Evolutionary conservation across 2,329 filamentous ascomycete genomes (phyloP).

Genomic region (Calonectria hawksworthii): DNA sequence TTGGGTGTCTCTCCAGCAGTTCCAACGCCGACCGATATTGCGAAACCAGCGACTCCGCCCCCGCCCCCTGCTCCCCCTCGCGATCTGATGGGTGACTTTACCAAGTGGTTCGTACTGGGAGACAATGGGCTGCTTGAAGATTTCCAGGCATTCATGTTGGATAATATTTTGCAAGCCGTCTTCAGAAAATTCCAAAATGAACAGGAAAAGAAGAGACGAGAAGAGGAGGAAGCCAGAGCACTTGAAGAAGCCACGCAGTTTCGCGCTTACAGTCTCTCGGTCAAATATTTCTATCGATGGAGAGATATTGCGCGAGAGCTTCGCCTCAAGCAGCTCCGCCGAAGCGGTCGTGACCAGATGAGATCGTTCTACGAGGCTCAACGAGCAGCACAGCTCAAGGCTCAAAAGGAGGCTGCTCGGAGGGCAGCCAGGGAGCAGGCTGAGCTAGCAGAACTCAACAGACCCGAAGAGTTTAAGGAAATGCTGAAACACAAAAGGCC

Average conservation of each 20-base stretch:
- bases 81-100: slow-evolving; percentile 64
- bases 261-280: slow-evolving; percentile 61
- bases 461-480: slow-evolving; percentile 52
- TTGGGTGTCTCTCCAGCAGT: slow-evolving; percentile 6
- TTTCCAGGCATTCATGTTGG: slow-evolving; percentile 61
- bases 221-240: slow-evolving; percentile 63
- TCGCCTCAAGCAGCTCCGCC: slow-evolving; percentile 64
- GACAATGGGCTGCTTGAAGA: slow-evolving; percentile 68
- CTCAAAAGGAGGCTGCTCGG: slow-evolving; percentile 52
- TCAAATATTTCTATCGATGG: slow-evolving; percentile 72
- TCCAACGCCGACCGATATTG: slow-evolving; percentile 14
- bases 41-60: slow-evolving; percentile 22
- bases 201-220: slow-evolving; percentile 56
- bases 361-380: slow-evolving; percentile 60
- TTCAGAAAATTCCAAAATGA: slow-evolving; percentile 58
- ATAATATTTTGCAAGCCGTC: slow-evolving; percentile 58
- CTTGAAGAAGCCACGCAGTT: slow-evolving; percentile 63
- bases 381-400: slow-evolving; percentile 48
- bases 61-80: slow-evolving; percentile 41
- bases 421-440: slow-evolving; percentile 43
- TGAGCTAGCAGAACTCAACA: slow-evolving; percentile 47
- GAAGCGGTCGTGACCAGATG: slow-evolving; percentile 65
- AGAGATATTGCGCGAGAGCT: slow-evolving; percentile 62
- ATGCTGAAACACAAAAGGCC: slow-evolving; percentile 50
- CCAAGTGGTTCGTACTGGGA: slow-evolving; percentile 68